These are phyloP conservation scores for Entophlyctis luteolus DNA, from an alignment of 192 early-diverging fungal species.

Conservation along the genomic window DNA sequence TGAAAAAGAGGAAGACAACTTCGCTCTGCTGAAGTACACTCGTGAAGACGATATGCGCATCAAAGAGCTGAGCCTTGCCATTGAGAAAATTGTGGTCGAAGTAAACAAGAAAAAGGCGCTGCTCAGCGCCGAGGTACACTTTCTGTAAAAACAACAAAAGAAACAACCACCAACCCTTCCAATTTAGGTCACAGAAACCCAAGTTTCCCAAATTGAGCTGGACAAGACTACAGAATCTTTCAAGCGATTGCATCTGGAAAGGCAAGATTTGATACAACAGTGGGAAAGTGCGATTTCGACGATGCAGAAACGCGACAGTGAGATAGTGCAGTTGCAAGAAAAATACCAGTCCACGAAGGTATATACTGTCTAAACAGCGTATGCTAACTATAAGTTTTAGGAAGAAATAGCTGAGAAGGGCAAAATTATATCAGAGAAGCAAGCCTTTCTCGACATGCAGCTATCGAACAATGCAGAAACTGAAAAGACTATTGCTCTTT, in stretches of 20 bases:
- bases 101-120: slow-evolving; percentile 56
- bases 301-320: slow-evolving; percentile 50
- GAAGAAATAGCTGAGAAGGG: slow-evolving; percentile 43
- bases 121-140: slow-evolving; percentile 46
- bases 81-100: slow-evolving; percentile 57
- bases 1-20: slow-evolving; percentile 62
- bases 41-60: slow-evolving; percentile 54
- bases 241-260: slow-evolving; percentile 50
- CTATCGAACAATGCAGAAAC: slow-evolving; percentile 42
- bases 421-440: slow-evolving; percentile 46
- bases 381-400: not conserved
- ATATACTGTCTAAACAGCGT: not conserved
- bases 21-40: slow-evolving; percentile 52
- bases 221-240: slow-evolving; percentile 55
- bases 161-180: not conserved
- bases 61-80: slow-evolving; percentile 50
- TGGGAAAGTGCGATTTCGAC: slow-evolving; percentile 51
- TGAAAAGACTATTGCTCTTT: slow-evolving; percentile 49
- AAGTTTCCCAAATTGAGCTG: slow-evolving; percentile 58
- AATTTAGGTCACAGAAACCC: slow-evolving; percentile 54
- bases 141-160: not conserved
- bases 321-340: slow-evolving; percentile 46
- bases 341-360: slow-evolving; percentile 43
- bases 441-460: slow-evolving; percentile 49
- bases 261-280: slow-evolving; percentile 53